Conservation (phyloP, 768 basidiomycete genomes). For the Mycena latifolia region DNA sequence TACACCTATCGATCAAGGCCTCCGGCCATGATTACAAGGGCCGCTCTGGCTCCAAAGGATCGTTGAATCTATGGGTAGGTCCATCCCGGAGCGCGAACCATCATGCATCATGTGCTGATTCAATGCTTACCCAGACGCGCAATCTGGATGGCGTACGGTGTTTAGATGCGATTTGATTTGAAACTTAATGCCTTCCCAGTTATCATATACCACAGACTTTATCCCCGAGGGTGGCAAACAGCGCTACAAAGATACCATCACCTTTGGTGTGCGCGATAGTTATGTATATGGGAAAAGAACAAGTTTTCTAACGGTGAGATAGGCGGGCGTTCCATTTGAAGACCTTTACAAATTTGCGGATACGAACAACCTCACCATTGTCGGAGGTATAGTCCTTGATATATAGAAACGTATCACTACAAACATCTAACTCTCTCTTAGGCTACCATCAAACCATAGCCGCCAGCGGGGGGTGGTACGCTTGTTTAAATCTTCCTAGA, state of each 20-base stretch:
- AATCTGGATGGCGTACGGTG: neutral
- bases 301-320: neutral
- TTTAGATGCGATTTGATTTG: neutral
- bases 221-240: constrained; percentile 34
- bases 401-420: too few species aligned
- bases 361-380: constrained; percentile 47
- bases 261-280: constrained; percentile 43
- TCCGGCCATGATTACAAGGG: constrained; percentile 47
- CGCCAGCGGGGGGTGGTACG: constrained; percentile 47
- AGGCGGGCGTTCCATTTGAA: constrained; percentile 48
- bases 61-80: constrained; percentile 43
- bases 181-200: constrained; percentile 28
- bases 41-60: constrained; percentile 40
- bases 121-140: neutral
- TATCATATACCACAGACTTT: constrained; percentile 39
- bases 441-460: constrained; percentile 39
- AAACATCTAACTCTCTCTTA: too few species aligned
- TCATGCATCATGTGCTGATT: neutral
- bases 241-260: constrained; percentile 37
- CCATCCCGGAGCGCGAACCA: neutral
- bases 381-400: constrained; percentile 43
- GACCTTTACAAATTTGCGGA: constrained; percentile 51
- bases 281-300: neutral
- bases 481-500: neutral
- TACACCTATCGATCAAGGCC: constrained; percentile 43